Conservation (phyloP, 257 asterid genomes). For the Eucommia ulmoides region DNA sequence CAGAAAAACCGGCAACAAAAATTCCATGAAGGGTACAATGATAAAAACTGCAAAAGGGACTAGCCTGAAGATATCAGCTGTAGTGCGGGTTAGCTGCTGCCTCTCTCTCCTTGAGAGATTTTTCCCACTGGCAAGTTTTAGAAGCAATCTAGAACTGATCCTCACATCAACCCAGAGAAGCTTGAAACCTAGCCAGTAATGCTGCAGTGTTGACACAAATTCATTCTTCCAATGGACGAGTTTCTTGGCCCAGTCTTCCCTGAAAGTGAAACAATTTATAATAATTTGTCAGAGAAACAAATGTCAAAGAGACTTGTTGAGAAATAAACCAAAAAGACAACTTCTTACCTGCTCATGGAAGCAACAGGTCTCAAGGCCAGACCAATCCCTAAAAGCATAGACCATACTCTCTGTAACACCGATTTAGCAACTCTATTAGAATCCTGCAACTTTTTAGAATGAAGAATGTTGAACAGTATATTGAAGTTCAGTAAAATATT, state of each 20-base stretch:
- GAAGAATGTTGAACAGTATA: too few species aligned
- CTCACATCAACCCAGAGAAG: slow-evolving; percentile 93
- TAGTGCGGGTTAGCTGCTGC: slow-evolving; percentile 81
- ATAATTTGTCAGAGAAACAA: slow-evolving; percentile 3
- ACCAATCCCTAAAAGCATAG: slow-evolving; percentile 77
- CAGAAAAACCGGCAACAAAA: slow-evolving; percentile 69
- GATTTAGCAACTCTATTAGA: slow-evolving; percentile 42
- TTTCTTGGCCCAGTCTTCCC: slow-evolving; percentile 84
- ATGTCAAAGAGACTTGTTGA: not conserved
- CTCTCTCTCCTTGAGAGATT: slow-evolving; percentile 87
- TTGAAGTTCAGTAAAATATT: too few species aligned
- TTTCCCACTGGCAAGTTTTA: slow-evolving; percentile 75
- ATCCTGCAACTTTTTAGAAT: slow-evolving; percentile 81
- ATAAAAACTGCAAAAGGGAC: slow-evolving; percentile 86
- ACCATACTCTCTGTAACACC: slow-evolving; percentile 62
- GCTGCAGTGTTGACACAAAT: slow-evolving; percentile 69
- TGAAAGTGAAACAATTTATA: slow-evolving; percentile 14
- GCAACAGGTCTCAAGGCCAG: slow-evolving; percentile 85
- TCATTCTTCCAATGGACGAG: slow-evolving; percentile 72
- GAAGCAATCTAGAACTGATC: slow-evolving; percentile 68
- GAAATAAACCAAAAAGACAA: not conserved
- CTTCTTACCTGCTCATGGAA: slow-evolving; percentile 83
- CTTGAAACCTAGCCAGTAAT: slow-evolving; percentile 84
- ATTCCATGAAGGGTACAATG: slow-evolving; percentile 85
- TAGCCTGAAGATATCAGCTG: slow-evolving; percentile 93